Evolutionary conservation across 2,329 filamentous ascomycete species (phyloP).

Genomic region (Colletotrichum sp.): DNA sequence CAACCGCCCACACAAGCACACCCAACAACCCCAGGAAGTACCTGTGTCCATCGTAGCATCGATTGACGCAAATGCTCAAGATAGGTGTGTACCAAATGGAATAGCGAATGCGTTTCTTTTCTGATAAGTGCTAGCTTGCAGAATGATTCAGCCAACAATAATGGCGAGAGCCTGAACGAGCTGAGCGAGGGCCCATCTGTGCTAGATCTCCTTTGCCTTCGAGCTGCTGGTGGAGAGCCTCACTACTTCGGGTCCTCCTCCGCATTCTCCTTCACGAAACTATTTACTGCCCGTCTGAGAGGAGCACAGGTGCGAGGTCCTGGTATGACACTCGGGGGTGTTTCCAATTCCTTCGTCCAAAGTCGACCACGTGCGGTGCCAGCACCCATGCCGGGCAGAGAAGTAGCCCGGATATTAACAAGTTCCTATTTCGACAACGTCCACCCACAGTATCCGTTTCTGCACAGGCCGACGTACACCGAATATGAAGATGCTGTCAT

Average conservation of each 20-base stretch:
- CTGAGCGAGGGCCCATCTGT: neutral
- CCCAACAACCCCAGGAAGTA: neutral
- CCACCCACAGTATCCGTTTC: neutral
- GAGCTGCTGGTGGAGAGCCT: conserved; percentile 22
- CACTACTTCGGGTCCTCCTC: conserved; percentile 32
- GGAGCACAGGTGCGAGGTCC: neutral
- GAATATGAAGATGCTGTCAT: neutral
- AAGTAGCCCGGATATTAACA: neutral
- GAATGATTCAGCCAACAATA: neutral
- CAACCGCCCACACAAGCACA: neutral
- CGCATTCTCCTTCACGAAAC: conserved; percentile 28
- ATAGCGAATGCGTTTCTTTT: fast-evolving
- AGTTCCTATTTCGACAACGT: neutral
- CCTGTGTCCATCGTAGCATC: neutral
- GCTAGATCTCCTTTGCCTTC: neutral
- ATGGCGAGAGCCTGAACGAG: neutral
- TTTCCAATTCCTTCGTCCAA: neutral
- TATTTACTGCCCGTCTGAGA: conserved; percentile 13
- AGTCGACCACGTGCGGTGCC: neutral
- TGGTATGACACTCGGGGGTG: neutral
- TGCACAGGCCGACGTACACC: neutral
- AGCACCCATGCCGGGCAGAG: neutral
- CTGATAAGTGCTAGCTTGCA: neutral
- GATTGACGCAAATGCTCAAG: neutral
- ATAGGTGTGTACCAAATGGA: neutral